Evolutionary conservation across 768 basidiomycete genomes (phyloP).

Genomic region (Tephrocybe sp.): DNA sequence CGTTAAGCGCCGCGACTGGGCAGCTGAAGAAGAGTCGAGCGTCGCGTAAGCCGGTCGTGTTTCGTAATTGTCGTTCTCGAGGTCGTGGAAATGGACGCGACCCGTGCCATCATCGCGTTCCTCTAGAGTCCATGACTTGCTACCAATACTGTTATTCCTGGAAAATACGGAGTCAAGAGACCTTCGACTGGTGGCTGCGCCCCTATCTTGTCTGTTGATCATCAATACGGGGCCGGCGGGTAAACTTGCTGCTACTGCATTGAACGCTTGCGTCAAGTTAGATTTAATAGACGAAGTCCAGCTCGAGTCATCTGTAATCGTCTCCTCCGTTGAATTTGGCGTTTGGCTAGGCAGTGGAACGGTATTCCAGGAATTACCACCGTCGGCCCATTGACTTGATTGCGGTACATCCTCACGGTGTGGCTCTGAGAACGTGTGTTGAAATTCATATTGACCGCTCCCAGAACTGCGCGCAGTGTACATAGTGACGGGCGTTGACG

Average conservation of each 20-base stretch:
- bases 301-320: conserved; percentile 22
- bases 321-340: not conserved
- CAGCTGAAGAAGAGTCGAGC: not conserved
- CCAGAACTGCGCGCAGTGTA: not conserved
- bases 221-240: conserved; percentile 15
- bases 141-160: conserved; percentile 16
- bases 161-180: conserved; percentile 14
- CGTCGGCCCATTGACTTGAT: conserved; percentile 13
- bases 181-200: conserved; percentile 19
- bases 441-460: conserved; percentile 11
- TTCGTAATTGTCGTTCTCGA: conserved; percentile 14
- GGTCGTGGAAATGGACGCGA: conserved; percentile 34
- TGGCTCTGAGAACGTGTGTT: conserved; percentile 33
- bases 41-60: conserved; percentile 1
- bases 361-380: conserved; percentile 10
- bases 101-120: conserved; percentile 38
- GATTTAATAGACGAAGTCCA: conserved; percentile 45
- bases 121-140: conserved; percentile 39
- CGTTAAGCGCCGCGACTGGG: conserved; percentile 1
- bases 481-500: conserved; percentile 23
- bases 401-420: conserved; percentile 29
- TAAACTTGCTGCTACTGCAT: conserved; percentile 46
- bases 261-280: conserved; percentile 49
- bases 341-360: conserved; percentile 30
- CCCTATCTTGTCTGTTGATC: conserved; percentile 7